Evolutionary conservation across 257 asterid genomes (phyloP), one percentile per base, ranked within the genome.

Genomic region (Ballota nigra): DNA sequence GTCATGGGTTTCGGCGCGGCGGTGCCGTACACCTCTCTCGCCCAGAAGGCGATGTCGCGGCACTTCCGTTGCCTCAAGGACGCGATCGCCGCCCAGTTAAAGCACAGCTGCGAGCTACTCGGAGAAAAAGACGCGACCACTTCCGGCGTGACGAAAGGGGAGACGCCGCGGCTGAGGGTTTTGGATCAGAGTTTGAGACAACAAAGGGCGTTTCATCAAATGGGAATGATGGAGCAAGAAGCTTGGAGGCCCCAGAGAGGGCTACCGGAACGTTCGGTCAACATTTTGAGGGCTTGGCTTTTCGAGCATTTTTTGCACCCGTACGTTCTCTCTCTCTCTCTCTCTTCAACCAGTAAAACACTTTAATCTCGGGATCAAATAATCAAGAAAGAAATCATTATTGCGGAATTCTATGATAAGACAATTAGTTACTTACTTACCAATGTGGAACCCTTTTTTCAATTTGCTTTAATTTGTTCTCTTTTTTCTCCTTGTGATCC

Each of bases 231-330:
- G 96, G 98, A 95, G 53, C 99, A 95, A 70, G 98, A 92, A 77
- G 99, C 98, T 0, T 95, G 99, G 99, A 64, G 99, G 71, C 99
- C 99, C 2, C 99, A 92, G 53, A 61, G 99, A 29, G 99, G 99
- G 0, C 49, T 95, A 78, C 99, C 99, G n/a, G 98, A 92, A 74
- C 82, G 98, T 4, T 95, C 99, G 0, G 98, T 95, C 68, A 95
- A 89, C 83, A 86, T 90, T 55, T 81, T 95, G 69, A 78, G 99
- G 70, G 96, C 99, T 45, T 95, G 99, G 99, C 98, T 95, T 75
- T 95, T 95, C 63, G 98, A 95, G 77, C 99, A 95, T 85, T 95
- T 95, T 70, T 83, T 95, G 7, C 90, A 95, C 81, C 99, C 99
- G 99, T 95, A 92, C 76, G 99, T 78, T 18, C 22, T 12, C 24